phyloP scores from a whole-genome alignment of 1,284 basidiomycete species.

The Puccinia brachypodii region DNA sequence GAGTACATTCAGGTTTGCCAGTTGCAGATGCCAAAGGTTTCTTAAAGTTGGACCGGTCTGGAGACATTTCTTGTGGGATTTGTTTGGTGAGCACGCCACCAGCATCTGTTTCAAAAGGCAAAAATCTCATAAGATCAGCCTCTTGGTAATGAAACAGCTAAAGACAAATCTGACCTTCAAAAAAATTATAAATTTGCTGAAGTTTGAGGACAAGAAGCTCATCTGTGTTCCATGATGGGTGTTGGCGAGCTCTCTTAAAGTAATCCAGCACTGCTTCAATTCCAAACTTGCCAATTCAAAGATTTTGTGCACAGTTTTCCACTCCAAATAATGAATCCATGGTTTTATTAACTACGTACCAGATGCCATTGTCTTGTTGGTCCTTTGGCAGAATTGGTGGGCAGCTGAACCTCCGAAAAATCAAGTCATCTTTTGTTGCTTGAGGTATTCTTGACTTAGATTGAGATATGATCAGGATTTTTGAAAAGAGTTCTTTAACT shows the following conservation, averaged over 20 bases:
- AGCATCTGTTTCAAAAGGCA: no score
- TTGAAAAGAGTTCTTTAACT: background rate
- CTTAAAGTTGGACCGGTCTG: no score
- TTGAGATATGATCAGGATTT: background rate
- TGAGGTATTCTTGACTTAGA: background rate
- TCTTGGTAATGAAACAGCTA: background rate
- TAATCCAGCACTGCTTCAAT: constrained; percentile 1
- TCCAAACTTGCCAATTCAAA: background rate
- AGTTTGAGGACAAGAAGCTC: constrained; percentile 2
- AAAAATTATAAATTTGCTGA: background rate
- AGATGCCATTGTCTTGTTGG: constrained; percentile 14
- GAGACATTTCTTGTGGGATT: no score
- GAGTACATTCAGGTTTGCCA: no score
- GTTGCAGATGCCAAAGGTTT: no score
- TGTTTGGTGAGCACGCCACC: no score
- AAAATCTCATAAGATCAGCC: background rate
- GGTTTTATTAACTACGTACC: constrained; percentile 3
- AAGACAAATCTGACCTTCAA: background rate
- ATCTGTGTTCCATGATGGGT: constrained; percentile 13
- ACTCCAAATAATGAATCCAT: constrained; percentile 27
- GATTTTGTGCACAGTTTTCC: background rate
- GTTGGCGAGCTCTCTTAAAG: constrained; percentile 13
- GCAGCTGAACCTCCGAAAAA: background rate
- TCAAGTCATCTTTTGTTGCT: background rate
- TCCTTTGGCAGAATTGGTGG: background rate